Conservation (phyloP, 495 filamentous ascomycete genomes). For the Stereocaulon alpinum region DNA sequence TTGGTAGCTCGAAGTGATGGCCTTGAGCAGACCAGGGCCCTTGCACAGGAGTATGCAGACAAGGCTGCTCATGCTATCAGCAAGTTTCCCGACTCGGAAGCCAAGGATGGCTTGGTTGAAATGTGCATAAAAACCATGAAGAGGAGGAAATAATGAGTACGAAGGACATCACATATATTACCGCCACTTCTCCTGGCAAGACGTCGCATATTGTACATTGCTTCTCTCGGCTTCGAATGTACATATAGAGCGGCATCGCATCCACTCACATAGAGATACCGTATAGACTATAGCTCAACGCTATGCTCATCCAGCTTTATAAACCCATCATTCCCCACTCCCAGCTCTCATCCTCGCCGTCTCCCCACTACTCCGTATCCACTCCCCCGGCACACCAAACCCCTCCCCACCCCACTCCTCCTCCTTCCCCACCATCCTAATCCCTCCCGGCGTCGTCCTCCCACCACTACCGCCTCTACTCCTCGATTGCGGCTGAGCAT, state of each 20-base stretch:
- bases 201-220: too few relatives aligned
- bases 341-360: slow-evolving; percentile 20
- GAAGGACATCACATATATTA: background rate
- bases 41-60: slow-evolving; percentile 84
- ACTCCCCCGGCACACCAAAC: slow-evolving; percentile 3
- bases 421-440: slow-evolving; percentile 13
- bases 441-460: background rate
- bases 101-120: slow-evolving; percentile 79
- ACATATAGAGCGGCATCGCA: background rate
- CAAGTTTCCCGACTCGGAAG: slow-evolving; percentile 80
- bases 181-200: background rate
- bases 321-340: slow-evolving; percentile 11
- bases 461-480: slow-evolving; percentile 9
- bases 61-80: slow-evolving; percentile 76
- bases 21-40: slow-evolving; percentile 74
- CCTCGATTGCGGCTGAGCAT: background rate
- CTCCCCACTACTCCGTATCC: slow-evolving; percentile 11
- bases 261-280: slow-evolving; percentile 13
- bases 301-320: background rate
- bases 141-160: slow-evolving; percentile 57
- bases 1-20: slow-evolving; percentile 75
- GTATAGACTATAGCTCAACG: background rate
- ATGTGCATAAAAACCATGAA: slow-evolving; percentile 90
- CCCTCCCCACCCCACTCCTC: slow-evolving; percentile 9
- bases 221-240: background rate